Evolutionary conservation across 768 basidiomycete genomes (phyloP).

Genomic region (Amanita rubescens): DNA sequence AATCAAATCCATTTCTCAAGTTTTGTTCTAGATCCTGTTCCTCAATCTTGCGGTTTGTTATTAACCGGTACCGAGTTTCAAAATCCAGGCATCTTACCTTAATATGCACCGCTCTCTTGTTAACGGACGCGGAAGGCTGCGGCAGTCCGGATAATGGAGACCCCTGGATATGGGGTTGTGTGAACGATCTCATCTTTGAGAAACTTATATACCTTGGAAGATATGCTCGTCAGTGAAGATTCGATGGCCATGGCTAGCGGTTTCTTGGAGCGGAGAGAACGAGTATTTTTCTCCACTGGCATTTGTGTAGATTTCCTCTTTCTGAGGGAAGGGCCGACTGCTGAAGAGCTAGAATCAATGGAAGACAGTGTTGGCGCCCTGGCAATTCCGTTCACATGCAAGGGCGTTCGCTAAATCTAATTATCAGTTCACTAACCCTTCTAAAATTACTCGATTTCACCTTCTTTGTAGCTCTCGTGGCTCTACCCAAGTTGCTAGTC

Average conservation of each 20-base stretch:
- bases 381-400: conserved; percentile 4
- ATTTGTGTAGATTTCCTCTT: conserved; percentile 1
- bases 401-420: conserved; percentile 1
- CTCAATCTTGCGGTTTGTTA: conserved; percentile 12
- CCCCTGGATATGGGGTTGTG: neutral
- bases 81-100: neutral
- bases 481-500: neutral
- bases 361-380: conserved; percentile 5
- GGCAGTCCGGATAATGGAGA: neutral
- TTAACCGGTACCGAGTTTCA: neutral
- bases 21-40: conserved; percentile 1
- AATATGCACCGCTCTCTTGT: conserved; percentile 11
- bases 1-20: conserved; percentile 1
- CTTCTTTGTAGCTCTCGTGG: neutral
- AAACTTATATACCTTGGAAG: conserved; percentile 26
- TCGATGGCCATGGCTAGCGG: conserved; percentile 18
- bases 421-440: neutral
- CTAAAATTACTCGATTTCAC: neutral
- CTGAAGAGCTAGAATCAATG: conserved; percentile 1
- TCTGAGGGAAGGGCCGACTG: neutral
- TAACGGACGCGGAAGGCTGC: neutral
- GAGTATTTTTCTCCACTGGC: conserved; percentile 26
- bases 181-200: neutral
- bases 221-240: conserved; percentile 29
- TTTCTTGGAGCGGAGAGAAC: conserved; percentile 40